Evolutionary conservation across 169 alveolate species (phyloP).

Genomic region (Plasmodium coatneyi): DNA sequence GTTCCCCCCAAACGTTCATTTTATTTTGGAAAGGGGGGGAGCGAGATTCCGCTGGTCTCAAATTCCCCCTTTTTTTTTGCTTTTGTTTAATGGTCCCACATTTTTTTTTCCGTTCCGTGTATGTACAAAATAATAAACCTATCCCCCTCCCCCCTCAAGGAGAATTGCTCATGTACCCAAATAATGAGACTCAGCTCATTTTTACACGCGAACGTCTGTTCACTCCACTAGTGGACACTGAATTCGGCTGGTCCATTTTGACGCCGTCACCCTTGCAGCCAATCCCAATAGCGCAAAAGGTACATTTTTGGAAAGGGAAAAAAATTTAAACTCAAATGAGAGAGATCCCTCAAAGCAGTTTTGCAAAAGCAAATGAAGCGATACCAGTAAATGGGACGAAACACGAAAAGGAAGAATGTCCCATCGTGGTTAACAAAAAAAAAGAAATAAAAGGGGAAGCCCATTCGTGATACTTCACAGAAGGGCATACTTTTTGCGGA

Average conservation of each 20-base stretch:
- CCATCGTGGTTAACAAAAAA: conserved; percentile 1
- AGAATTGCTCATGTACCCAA: no score
- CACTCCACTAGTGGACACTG: neutral
- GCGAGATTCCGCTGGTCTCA: no score
- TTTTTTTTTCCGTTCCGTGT: no score
- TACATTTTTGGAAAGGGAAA: neutral
- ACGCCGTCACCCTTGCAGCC: neutral
- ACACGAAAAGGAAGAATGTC: neutral
- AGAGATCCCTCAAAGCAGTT: neutral
- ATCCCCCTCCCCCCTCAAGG: no score
- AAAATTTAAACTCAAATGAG: neutral
- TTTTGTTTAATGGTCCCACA: no score
- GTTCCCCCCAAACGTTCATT: no score
- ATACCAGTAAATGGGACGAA: neutral
- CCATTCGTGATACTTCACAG: neutral
- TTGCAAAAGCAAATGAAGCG: neutral
- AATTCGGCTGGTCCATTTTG: neutral
- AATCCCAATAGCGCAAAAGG: neutral
- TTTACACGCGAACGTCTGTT: neutral
- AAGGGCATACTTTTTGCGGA: neutral
- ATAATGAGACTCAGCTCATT: neutral
- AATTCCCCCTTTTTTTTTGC: no score
- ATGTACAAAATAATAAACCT: no score
- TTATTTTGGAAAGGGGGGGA: no score
- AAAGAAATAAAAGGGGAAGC: neutral